Conservation (phyloP, 805 yeast genomes). For the Candida maltosa region DNA sequence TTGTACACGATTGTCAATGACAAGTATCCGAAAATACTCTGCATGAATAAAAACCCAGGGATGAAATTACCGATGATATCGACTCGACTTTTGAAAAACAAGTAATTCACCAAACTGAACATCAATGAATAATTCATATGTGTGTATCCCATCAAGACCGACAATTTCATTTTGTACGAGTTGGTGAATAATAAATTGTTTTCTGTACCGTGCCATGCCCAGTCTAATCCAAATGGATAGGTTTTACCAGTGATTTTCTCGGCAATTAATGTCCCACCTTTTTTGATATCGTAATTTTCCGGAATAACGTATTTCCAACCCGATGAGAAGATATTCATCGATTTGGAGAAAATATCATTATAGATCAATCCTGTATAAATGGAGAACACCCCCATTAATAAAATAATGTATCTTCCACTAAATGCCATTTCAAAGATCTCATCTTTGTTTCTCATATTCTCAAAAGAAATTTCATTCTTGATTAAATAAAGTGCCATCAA, state of each 20-base stretch:
- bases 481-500: conserved; percentile 56
- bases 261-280: conserved; percentile 50
- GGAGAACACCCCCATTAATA: conserved; percentile 70
- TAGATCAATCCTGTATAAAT: conserved; percentile 73
- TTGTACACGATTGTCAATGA: conserved; percentile 66
- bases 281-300: conserved; percentile 54
- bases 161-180: conserved; percentile 75
- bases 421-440: conserved; percentile 79
- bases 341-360: conserved; percentile 68
- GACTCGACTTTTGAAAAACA: conserved; percentile 54
- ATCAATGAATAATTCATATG: conserved; percentile 73
- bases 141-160: conserved; percentile 69
- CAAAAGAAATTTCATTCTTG: conserved; percentile 50
- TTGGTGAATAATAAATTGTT: conserved; percentile 66
- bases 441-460: conserved; percentile 54
- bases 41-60: conserved; percentile 75
- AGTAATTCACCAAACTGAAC: conserved; percentile 63
- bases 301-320: conserved; percentile 78
- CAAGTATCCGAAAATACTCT: conserved; percentile 70
- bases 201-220: conserved; percentile 80
- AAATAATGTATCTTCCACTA: conserved; percentile 64
- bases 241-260: conserved; percentile 40
- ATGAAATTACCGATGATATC: conserved; percentile 71
- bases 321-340: conserved; percentile 62
- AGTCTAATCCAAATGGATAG: conserved; percentile 65